Evolutionary conservation across 2,329 filamentous ascomycete species (phyloP).

Genomic region (Colletotrichum sp.): DNA sequence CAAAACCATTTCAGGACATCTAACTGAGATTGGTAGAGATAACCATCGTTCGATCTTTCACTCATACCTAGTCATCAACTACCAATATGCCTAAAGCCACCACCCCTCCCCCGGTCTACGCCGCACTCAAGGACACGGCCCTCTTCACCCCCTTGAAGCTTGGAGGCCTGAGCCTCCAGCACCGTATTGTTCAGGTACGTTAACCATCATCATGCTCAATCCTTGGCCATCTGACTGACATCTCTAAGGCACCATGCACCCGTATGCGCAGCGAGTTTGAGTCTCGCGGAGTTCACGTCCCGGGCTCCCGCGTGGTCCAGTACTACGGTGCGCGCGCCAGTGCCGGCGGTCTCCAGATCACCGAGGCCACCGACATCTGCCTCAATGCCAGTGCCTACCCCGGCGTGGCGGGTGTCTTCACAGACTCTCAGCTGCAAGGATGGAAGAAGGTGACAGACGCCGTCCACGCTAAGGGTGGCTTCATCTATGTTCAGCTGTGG

Average conservation of each 20-base stretch:
- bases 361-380: constrained; percentile 36
- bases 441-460: constrained; percentile 67
- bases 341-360: constrained; percentile 33
- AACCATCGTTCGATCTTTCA: not conserved
- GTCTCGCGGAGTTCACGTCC: constrained; percentile 37
- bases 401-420: constrained; percentile 33
- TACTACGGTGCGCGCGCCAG: constrained; percentile 37
- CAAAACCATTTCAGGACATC: not conserved
- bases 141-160: constrained; percentile 39
- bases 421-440: constrained; percentile 36
- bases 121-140: constrained; percentile 24
- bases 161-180: constrained; percentile 35
- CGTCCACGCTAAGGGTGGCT: constrained; percentile 66
- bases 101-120: constrained; percentile 7
- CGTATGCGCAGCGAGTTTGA: constrained; percentile 33
- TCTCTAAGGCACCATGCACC: not conserved
- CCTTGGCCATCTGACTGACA: not conserved
- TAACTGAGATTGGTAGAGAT: not conserved
- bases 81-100: constrained; percentile 6
- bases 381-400: constrained; percentile 31
- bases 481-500: constrained; percentile 68
- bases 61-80: not conserved
- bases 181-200: constrained; percentile 39
- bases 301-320: constrained; percentile 28
- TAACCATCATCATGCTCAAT: not conserved